Evolutionary conservation across 192 early-diverging fungal species (phyloP), one percentile per base, ranked within the genome.

Genomic region (Entomortierella beljakovae): DNA sequence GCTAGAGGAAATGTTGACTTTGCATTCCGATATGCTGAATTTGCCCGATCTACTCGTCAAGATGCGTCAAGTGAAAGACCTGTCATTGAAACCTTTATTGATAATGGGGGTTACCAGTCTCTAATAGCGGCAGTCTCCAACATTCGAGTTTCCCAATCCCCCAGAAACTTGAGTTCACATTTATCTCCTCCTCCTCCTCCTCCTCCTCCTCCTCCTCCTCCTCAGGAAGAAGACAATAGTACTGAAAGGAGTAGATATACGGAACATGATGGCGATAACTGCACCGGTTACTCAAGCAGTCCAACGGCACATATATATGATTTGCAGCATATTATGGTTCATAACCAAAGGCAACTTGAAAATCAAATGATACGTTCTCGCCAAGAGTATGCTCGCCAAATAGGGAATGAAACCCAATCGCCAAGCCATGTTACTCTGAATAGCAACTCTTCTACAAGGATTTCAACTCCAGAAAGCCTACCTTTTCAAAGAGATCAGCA

Each of bases 251-350:
- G 6, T 46, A 3, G 11, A 15, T 11, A 20, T 20, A 46, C 20
- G 15, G 6, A 46, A 15, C 43, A 46, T 10, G 43, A 49, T 16
- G 71, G 61, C 3, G n/a, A 65, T 1, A 34, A 28, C 31, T 35
- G 38, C 11, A 49, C 26, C 57, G 40, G 15, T 25, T 23, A 51
- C 2, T 38, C 43, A 5, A 48, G 48, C 46, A 59, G 62, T 33
- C 33, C 48, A 5, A 20, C 43, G 13, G 71, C 38, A 22, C 57
- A 74, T 51, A 61, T 76, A 0, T 76, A 76, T 18, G 72, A 76
- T 26, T 40, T 68, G 0, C 72, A 66, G 26, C 72, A 76, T 16
- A 76, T 76, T 25, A 68, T 76, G 64, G 65, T 68, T 2, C 72
- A 68, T 38, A 67, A 62, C 28, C 72, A 75, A 42, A 31, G 64